These are phyloP conservation scores for Nicotiana knightiana DNA, from an alignment of 257 asterid genomes.

Conservation along the genomic window DNA sequence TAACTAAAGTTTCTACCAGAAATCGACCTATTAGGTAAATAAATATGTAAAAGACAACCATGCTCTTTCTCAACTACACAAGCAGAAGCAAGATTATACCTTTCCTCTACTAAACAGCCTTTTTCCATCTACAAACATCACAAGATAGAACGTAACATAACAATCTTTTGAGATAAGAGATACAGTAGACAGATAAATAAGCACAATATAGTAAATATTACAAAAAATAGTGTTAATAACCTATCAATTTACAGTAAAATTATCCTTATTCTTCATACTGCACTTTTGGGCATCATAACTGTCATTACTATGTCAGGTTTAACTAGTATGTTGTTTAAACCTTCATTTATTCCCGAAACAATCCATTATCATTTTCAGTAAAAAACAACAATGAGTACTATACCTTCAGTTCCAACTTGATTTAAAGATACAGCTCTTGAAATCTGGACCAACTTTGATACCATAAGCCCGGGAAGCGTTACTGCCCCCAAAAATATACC, in stretches of 20 bases:
- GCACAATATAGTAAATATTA: not conserved
- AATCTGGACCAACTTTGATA: conserved; percentile 70
- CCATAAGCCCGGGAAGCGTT: conserved; percentile 73
- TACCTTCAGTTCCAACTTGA: conserved; percentile 54
- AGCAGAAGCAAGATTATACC: not conserved
- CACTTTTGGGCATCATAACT: not conserved
- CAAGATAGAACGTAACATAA: not conserved
- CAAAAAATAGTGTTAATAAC: not conserved
- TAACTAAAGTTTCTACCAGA: not conserved
- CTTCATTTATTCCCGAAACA: no score
- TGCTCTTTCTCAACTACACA: not conserved
- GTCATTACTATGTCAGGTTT: not conserved
- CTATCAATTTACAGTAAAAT: not conserved
- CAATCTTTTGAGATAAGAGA: not conserved
- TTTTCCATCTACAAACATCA: not conserved
- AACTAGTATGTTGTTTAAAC: not conserved
- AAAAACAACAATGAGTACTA: no score
- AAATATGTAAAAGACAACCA: not conserved
- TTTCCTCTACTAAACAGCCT: not conserved
- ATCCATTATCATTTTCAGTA: no score
- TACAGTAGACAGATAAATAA: not conserved
- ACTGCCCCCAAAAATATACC: conserved; percentile 85
- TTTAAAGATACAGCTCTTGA: conserved; percentile 40
- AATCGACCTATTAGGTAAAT: not conserved
- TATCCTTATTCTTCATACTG: not conserved